Evolutionary conservation across 768 basidiomycete species (phyloP).

Genomic region (Lactarius indigo): DNA sequence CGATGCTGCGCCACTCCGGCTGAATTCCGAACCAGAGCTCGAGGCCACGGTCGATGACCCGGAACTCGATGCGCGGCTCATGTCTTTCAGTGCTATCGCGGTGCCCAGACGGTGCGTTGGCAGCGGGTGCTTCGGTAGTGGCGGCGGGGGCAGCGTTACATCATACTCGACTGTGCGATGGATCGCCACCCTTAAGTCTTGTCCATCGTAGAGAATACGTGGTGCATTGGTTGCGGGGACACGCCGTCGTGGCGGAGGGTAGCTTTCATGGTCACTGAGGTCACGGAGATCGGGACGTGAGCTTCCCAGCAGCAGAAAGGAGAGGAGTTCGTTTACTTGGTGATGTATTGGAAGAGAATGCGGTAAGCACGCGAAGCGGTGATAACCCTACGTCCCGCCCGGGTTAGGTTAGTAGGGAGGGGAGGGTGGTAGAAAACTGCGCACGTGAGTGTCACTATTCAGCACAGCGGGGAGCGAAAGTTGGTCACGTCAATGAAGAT

Average conservation of each 20-base stretch:
- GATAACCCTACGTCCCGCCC: conserved; percentile 7
- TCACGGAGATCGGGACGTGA: not conserved
- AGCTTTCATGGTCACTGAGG: not conserved
- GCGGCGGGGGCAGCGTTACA: not conserved
- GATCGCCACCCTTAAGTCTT: conserved; percentile 11
- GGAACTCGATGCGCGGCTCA: not conserved
- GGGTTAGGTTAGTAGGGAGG: not conserved
- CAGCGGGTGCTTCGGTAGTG: conserved; percentile 2
- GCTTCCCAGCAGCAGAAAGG: not conserved
- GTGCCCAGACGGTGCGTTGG: not conserved
- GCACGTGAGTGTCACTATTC: conserved; percentile 14
- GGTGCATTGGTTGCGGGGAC: not conserved
- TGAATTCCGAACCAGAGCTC: not conserved
- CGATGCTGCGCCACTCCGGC: not conserved
- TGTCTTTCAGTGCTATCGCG: not conserved
- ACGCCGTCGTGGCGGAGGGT: conserved; percentile 5
- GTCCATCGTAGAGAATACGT: not conserved
- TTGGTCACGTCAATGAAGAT: conserved; percentile 7
- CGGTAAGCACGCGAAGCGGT: conserved; percentile 15
- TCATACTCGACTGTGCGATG: conserved; percentile 15
- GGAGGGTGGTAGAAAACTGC: not conserved
- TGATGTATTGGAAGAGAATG: conserved; percentile 19
- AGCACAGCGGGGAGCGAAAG: not conserved
- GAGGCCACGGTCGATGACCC: not conserved
- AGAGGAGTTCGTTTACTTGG: not conserved